Percentiles rank a stretch among this genome's conserved stretches.
Conservation (phyloP, 495 filamentous ascomycete genomes). For the Cercophora newfieldiana region DNA sequence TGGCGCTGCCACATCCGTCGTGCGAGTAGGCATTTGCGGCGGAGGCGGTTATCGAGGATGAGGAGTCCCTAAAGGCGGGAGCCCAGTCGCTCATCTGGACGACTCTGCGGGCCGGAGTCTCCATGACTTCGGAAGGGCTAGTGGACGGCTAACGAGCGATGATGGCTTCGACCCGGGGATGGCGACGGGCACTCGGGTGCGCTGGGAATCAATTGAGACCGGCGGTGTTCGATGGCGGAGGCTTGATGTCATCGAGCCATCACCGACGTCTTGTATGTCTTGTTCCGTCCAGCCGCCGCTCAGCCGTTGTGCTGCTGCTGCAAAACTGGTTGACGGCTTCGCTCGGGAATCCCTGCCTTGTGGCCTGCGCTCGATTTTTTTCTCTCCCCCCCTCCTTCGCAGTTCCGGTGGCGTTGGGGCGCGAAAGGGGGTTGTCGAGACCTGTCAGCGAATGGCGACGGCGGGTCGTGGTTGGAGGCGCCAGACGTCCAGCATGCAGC, state of each 20-base stretch:
- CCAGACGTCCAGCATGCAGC: conserved; percentile 10
- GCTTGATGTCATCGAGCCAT: conserved; percentile 17
- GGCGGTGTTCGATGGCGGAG: not conserved
- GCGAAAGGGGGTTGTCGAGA: conserved; percentile 1
- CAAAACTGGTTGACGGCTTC: not conserved
- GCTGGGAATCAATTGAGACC: conserved; percentile 15
- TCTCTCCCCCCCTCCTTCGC: conserved; percentile 4
- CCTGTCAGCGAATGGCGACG: conserved; percentile 8
- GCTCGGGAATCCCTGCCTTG: conserved; percentile 4
- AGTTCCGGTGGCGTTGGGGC: conserved; percentile 21
- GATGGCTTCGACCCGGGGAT: not conserved
- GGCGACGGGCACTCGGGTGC: not conserved
- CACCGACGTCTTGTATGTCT: conserved; percentile 10
- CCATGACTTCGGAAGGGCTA: conserved; percentile 6
- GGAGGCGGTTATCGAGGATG: not conserved
- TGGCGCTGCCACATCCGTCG: conserved; percentile 13
- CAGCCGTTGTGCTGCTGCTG: not conserved
- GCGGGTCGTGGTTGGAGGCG: conserved; percentile 8
- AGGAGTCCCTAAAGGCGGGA: conserved; percentile 21
- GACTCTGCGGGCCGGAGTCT: conserved; percentile 25
- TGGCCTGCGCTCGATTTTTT: not conserved
- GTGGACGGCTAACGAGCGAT: not conserved
- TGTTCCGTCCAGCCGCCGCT: not conserved
- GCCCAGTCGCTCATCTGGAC: conserved; percentile 41
- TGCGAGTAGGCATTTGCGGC: conserved; percentile 13